Evolutionary conservation across 345 rosid species (phyloP), one percentile per base, ranked within the genome.

Genomic region (Ceriops tagal): DNA sequence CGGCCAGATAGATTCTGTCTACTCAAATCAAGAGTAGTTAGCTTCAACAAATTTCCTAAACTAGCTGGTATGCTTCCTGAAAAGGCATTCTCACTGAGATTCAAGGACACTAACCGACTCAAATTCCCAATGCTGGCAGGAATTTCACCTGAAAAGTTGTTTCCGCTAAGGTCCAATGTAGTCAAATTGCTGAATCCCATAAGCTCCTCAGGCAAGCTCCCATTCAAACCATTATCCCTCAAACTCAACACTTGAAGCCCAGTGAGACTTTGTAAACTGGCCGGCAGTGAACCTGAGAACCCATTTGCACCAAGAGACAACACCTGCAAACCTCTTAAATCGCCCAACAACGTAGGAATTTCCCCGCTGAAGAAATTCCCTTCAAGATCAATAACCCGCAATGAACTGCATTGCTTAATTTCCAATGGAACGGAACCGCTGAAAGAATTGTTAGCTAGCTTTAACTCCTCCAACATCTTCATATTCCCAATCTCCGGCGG

Each of bases 211-310:
- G 96, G 93, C 59, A 92, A 81, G 56, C 78, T 77, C 30, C 96
- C 99, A 26, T 61, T 78, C 80, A 95, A 75, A 66, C 71, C 76
- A 75, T 88, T 92, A 22, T 67, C 62, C 24, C 90, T 78, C 51
- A 92, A 82, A 71, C 75, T 80, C 68, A 95, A 71, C 20, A 71
- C 65, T 37, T 88, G 84, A 27, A 95, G 90, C 75, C 62, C 81
- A 1, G 77, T 63, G 3, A 95, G 79, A 70, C 78, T 81, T 47
- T 64, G 72, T 65, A 92, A 71, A 56, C 82, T 85, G 0, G 58
- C 82, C 7, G 96, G 96, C 72, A 95, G 71, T 2, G 71, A 83
- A 57, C 97, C 97, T 0, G 88, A 85, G 66, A 95, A 90, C 32
- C 62, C 69, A 73, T 95, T 95, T 34, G 84, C 80, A 1, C 91